Evolutionary conservation across 1,284 basidiomycete genomes (phyloP).

Genomic region (Fomitopsis betulina): DNA sequence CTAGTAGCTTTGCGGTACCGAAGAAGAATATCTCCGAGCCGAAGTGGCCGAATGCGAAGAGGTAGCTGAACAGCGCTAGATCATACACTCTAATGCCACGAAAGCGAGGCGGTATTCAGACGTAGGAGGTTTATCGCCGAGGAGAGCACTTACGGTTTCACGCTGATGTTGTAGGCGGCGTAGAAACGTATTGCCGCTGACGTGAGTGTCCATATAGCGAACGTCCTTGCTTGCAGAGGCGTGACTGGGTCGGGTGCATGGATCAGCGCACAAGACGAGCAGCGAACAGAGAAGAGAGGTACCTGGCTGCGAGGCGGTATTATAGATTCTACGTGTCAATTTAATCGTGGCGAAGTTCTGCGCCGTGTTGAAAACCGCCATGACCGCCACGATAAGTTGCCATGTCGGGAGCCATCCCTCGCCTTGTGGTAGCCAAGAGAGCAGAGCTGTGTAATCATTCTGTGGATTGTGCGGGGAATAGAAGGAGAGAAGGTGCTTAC

Average conservation of each 20-base stretch:
- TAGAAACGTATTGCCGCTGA: conserved; percentile 78
- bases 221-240: conserved; percentile 79
- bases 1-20: conserved; percentile 65
- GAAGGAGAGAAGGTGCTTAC: neutral
- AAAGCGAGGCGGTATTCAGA: neutral
- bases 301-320: conserved; percentile 39
- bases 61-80: conserved; percentile 83
- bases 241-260: conserved; percentile 54
- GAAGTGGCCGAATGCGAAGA: conserved; percentile 90
- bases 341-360: conserved; percentile 81
- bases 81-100: conserved; percentile 71
- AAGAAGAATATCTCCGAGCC: conserved; percentile 83
- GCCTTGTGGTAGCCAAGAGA: conserved; percentile 44
- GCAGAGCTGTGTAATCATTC: conserved; percentile 4
- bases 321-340: conserved; percentile 77
- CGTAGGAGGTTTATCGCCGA: neutral
- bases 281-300: neutral
- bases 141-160: conserved; percentile 58
- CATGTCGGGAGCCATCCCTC: conserved; percentile 79
- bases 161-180: conserved; percentile 83
- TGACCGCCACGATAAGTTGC: conserved; percentile 75
- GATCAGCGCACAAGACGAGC: neutral
- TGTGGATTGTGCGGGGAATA: neutral
- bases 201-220: conserved; percentile 85
- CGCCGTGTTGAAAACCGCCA: conserved; percentile 79